Evolutionary conservation across 768 basidiomycete species (phyloP).

Genomic region (Termitomyces sp.): DNA sequence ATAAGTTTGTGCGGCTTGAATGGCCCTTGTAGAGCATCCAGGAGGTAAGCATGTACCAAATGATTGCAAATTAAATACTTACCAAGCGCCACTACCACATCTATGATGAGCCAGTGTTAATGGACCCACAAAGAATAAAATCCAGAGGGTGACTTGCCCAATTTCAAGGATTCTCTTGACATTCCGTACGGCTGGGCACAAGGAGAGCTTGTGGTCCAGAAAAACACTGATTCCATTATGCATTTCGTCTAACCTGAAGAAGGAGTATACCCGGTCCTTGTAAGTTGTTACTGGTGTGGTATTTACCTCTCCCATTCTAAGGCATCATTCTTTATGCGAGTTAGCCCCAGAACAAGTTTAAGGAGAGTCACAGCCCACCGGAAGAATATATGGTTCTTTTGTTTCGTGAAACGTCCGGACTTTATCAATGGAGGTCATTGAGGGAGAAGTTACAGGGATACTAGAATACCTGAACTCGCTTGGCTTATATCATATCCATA

Average conservation of each 20-base stretch:
- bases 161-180: slow-evolving; percentile 1
- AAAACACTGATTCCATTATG: not conserved
- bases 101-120: not conserved
- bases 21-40: not conserved
- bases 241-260: not conserved
- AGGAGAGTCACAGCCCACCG: not conserved
- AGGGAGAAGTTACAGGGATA: not conserved
- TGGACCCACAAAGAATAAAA: not conserved
- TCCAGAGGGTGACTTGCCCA: not conserved
- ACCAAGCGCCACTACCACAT: slow-evolving; percentile 3
- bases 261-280: not conserved
- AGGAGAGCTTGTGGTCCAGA: slow-evolving; percentile 1
- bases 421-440: not conserved
- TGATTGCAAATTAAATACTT: not conserved
- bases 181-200: not conserved
- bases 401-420: not conserved
- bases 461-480: not conserved
- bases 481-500: not conserved
- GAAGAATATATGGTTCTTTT: not conserved
- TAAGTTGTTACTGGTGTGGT: not conserved
- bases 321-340: not conserved
- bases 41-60: not conserved
- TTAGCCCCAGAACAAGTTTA: not conserved
- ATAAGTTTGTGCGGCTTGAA: slow-evolving; percentile 3
- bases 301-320: slow-evolving; percentile 2